Percentiles rank a stretch among this genome's conserved stretches.
Conservation (phyloP, 768 basidiomycete species). For the Trichaptum fuscoviolaceum region DNA sequence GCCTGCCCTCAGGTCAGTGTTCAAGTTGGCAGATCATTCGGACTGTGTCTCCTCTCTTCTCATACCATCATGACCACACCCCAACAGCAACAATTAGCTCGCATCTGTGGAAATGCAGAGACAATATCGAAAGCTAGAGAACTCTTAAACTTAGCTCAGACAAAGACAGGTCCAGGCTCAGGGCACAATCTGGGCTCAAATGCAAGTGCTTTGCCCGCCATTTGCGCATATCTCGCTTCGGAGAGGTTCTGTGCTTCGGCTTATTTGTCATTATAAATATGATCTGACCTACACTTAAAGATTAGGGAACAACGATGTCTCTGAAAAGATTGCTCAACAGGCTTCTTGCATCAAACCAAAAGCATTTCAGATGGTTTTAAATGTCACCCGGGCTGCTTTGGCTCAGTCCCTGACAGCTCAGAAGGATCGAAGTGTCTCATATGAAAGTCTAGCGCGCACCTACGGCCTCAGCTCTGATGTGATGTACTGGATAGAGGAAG, state of each 20-base stretch:
- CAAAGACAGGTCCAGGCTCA: conserved; percentile 44
- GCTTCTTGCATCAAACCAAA: conserved; percentile 27
- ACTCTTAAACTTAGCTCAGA: conserved; percentile 31
- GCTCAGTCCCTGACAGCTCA: neutral
- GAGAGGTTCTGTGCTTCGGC: conserved; percentile 27
- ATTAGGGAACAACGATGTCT: conserved; percentile 23
- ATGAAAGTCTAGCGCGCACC: conserved; percentile 11
- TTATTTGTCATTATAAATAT: neutral
- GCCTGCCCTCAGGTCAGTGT: neutral
- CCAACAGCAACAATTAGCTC: conserved; percentile 16
- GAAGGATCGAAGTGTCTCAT: conserved; percentile 9
- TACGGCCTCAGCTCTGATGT: conserved; percentile 12
- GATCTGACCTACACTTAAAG: conserved; percentile 12
- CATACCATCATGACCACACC: conserved; percentile 23
- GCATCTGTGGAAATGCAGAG: conserved; percentile 27
- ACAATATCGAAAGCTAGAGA: conserved; percentile 28
- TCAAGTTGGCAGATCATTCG: neutral
- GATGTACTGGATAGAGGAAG: conserved; percentile 20
- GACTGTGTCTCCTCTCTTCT: neutral
- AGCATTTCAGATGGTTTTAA: conserved; percentile 21
- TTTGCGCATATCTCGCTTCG: conserved; percentile 48
- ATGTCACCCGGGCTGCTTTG: conserved; percentile 21
- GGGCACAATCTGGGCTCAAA: conserved; percentile 38
- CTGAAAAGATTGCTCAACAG: conserved; percentile 24
- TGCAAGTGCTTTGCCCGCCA: conserved; percentile 38